Conservation (phyloP, 1,284 basidiomycete genomes). For the Irpex sp. region DNA sequence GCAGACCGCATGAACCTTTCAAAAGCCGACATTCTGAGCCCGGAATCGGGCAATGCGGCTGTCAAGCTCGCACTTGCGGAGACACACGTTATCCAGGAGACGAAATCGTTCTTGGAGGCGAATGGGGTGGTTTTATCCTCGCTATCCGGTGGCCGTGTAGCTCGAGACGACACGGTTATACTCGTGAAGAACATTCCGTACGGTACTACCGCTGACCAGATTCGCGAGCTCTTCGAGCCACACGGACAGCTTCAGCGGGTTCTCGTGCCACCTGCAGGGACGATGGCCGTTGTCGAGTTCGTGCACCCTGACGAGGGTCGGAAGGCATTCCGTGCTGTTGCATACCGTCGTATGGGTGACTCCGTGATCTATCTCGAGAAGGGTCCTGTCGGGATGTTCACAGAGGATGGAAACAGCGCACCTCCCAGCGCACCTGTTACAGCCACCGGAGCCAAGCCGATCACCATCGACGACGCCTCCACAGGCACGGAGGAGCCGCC, state of each 20-base stretch:
- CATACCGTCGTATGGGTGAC: slow-evolving; percentile 87
- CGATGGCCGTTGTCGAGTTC: slow-evolving; percentile 92
- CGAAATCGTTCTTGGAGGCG: slow-evolving; percentile 82
- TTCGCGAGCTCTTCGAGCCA: slow-evolving; percentile 76
- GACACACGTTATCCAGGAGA: slow-evolving; percentile 94
- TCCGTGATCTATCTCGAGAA: slow-evolving; percentile 93
- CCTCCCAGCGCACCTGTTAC: slow-evolving; percentile 16
- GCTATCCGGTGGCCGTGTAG: slow-evolving; percentile 46
- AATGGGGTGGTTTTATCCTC: slow-evolving; percentile 65
- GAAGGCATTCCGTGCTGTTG: slow-evolving; percentile 78
- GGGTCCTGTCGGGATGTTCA: slow-evolving; percentile 82
- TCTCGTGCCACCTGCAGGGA: slow-evolving; percentile 89
- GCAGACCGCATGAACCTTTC: slow-evolving; percentile 40
- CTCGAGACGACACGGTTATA: slow-evolving; percentile 76
- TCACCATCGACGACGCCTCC: slow-evolving; percentile 33
- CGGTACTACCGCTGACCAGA: slow-evolving; percentile 74
- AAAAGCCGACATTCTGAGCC: slow-evolving; percentile 86
- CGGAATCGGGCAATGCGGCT: slow-evolving; percentile 73
- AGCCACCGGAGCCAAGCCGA: slow-evolving; percentile 34
- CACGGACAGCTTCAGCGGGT: slow-evolving; percentile 79
- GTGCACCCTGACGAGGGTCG: slow-evolving; percentile 66
- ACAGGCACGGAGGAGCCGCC: slow-evolving; percentile 43
- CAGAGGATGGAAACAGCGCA: slow-evolving; percentile 18
- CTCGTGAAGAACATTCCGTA: slow-evolving; percentile 98
- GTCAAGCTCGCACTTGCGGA: slow-evolving; percentile 96